Conservation (phyloP, 805 yeast species). For the Kodamaea sagamina region DNA sequence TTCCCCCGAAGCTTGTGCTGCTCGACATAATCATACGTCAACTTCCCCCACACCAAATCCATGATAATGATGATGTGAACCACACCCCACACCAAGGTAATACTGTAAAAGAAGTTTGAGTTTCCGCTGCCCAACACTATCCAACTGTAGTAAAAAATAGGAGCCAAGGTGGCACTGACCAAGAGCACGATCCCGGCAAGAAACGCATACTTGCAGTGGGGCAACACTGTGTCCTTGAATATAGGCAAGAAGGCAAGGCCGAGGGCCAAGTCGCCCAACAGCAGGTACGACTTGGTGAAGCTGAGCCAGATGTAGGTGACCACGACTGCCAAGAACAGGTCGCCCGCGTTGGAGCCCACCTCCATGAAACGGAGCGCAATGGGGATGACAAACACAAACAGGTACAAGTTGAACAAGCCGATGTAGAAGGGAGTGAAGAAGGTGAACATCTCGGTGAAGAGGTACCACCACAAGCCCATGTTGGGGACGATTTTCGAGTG, state of each 20-base stretch:
- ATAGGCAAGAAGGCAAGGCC: conserved; percentile 40
- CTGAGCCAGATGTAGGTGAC: conserved; percentile 47
- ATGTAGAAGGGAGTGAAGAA: conserved; percentile 82
- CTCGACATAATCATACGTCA: conserved; percentile 61
- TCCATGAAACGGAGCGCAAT: conserved; percentile 63
- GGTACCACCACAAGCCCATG: conserved; percentile 98
- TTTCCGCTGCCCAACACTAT: conserved; percentile 92
- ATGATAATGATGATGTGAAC: conserved; percentile 67
- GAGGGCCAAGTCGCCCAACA: conserved; percentile 69
- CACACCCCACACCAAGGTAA: conserved; percentile 75
- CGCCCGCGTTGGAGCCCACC: conserved; percentile 30
- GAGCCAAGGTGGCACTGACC: conserved; percentile 65
- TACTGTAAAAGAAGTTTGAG: conserved; percentile 94
- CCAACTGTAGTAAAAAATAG: conserved; percentile 93
- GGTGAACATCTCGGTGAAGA: conserved; percentile 93
- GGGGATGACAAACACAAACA: conserved; percentile 68
- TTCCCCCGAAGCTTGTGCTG: conserved; percentile 39
- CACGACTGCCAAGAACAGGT: conserved; percentile 58
- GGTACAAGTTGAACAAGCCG: conserved; percentile 78
- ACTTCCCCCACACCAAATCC: conserved; percentile 81
- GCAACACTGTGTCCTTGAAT: conserved; percentile 49
- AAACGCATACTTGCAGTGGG: conserved; percentile 50
- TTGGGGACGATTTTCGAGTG: conserved; percentile 82
- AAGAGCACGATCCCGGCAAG: conserved; percentile 49
- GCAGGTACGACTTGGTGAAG: conserved; percentile 83